A percentile compares a stretch with the other conserved stretches of the same genome.
phyloP scores from a whole-genome alignment of 1,284 basidiomycete species.

The Volvariella surrecta region DNA sequence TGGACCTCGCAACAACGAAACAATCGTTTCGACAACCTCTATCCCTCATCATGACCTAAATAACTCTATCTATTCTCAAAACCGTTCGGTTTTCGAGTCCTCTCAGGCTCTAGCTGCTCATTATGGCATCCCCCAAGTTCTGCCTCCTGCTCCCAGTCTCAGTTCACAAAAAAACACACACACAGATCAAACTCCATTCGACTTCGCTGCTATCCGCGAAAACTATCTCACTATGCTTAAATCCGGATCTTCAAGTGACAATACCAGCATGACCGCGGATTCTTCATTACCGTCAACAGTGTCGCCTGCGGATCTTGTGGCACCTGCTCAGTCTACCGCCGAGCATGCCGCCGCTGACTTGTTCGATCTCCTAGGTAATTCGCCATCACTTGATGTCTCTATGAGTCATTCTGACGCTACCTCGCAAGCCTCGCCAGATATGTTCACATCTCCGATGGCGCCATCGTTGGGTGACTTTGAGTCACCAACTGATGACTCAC shows the following conservation, averaged over 20 bases:
- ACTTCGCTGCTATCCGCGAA: constrained; percentile 21
- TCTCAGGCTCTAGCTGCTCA: constrained; percentile 53
- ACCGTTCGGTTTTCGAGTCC: constrained; percentile 32
- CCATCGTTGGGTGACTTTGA: constrained; percentile 12
- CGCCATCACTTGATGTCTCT: constrained; percentile 2
- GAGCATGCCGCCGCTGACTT: constrained; percentile 9
- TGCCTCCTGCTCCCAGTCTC: constrained; percentile 56
- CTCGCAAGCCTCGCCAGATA: constrained; percentile 6
- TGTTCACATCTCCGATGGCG: constrained; percentile 5
- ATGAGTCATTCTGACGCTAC: constrained; percentile 12
- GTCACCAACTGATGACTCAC: constrained; percentile 27
- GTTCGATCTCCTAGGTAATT: constrained; percentile 1
- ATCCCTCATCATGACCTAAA: constrained; percentile 32
- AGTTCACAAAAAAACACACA: constrained; percentile 41
- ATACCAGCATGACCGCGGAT: constrained; percentile 17
- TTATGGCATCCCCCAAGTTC: constrained; percentile 63
- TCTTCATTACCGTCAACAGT: constrained; percentile 13
- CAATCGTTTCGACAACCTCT: constrained; percentile 29
- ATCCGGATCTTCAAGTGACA: constrained; percentile 18
- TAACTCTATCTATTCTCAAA: constrained; percentile 14
- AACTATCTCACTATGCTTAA: constrained; percentile 36
- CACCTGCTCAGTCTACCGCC: constrained; percentile 10
- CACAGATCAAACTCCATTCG: constrained; percentile 18
- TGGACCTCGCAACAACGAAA: constrained; percentile 28
- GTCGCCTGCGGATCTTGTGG: constrained; percentile 14